A percentile compares a stretch with the other conserved stretches of the same genome.
phyloP scores from a whole-genome alignment of 495 filamentous ascomycete genomes.

The Trypethelium eluteriae region DNA sequence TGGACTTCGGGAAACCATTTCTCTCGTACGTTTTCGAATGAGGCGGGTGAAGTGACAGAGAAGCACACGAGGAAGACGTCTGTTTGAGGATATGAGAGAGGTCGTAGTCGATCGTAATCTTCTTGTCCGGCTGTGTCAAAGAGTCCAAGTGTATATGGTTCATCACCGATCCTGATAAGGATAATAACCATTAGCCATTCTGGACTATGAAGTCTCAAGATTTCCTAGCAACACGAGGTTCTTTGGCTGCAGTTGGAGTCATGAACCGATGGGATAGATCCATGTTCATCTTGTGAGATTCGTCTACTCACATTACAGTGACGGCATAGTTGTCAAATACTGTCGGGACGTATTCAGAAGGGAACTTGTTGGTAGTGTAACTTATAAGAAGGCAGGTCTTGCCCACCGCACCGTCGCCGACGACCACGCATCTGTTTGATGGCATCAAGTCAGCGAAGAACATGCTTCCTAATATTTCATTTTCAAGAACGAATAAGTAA shows the following conservation, averaged over 20 bases:
- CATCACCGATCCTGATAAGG: constrained; percentile 82
- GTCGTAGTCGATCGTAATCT: constrained; percentile 96
- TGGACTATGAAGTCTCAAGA: not conserved
- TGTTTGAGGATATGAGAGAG: constrained; percentile 94
- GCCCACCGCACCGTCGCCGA: constrained; percentile 97
- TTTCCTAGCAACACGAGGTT: not conserved
- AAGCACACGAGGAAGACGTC: constrained; percentile 99
- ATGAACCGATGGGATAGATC: not conserved
- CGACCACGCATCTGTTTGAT: constrained; percentile 77
- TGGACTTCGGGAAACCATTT: constrained; percentile 99
- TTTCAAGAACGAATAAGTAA: not conserved
- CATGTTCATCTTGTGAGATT: no score
- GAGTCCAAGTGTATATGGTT: constrained; percentile 92
- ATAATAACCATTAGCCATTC: not conserved
- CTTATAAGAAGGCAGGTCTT: constrained; percentile 98
- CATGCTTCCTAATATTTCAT: not conserved
- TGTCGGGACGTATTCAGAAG: constrained; percentile 97
- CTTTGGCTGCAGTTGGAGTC: no score
- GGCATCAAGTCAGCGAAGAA: not conserved
- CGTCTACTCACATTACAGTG: constrained; percentile 83
- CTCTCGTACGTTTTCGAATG: constrained; percentile 97
- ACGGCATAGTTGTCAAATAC: constrained; percentile 99
- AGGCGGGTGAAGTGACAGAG: constrained; percentile 95
- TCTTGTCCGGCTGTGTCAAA: constrained; percentile 99
- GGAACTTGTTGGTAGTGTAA: constrained; percentile 99